These are phyloP conservation scores for Lathyrus oleraceus DNA, from an alignment of 306 rosid genomes.

Conservation along the genomic window DNA sequence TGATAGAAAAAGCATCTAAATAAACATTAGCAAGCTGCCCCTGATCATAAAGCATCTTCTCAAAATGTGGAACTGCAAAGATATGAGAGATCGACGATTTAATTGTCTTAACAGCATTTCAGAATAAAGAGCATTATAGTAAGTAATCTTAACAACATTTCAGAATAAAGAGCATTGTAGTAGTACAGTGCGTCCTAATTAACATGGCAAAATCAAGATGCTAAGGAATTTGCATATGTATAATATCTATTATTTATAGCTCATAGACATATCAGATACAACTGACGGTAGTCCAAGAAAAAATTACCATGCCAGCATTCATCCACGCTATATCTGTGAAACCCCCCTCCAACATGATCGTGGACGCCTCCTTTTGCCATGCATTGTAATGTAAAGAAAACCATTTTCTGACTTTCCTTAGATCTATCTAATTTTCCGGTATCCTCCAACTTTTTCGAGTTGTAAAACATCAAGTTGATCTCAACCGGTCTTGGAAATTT, in stretches of 20 bases:
- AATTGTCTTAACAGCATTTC: constrained; percentile 29
- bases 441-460: constrained; percentile 68
- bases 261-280: constrained; percentile 20
- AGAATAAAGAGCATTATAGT: constrained; percentile 18
- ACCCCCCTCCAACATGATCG: constrained; percentile 95
- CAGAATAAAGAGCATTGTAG: constrained; percentile 20
- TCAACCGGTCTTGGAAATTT: constrained; percentile 98
- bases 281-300: constrained; percentile 28
- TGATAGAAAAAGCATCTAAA: constrained; percentile 76
- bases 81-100: constrained; percentile 31
- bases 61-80: constrained; percentile 95
- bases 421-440: constrained; percentile 55
- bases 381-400: constrained; percentile 67
- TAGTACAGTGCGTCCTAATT: constrained; percentile 18
- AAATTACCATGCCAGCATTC: constrained; percentile 97
- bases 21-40: constrained; percentile 83
- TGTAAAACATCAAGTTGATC: constrained; percentile 81
- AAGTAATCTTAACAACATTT: constrained; percentile 30
- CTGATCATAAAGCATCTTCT: constrained; percentile 98
- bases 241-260: not conserved
- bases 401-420: constrained; percentile 55
- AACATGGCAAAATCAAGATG: constrained; percentile 16
- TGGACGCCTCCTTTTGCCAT: constrained; percentile 97
- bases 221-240: constrained; percentile 1
- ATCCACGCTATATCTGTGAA: constrained; percentile 95